Evolutionary conservation across 371 early-diverging fungal species (phyloP).

Genomic region (Parasitella parasitica): DNA sequence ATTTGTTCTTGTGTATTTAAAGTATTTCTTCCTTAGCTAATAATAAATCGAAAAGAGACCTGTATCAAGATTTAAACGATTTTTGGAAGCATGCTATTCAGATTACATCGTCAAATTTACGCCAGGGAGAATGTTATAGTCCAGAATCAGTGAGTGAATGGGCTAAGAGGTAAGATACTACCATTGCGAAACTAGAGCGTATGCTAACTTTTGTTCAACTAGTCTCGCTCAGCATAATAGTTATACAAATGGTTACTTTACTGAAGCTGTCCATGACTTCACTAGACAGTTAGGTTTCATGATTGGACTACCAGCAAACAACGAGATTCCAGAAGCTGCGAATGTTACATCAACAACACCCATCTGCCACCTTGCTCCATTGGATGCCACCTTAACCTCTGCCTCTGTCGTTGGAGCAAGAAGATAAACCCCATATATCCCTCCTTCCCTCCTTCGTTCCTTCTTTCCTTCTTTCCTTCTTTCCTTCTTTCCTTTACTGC

Average conservation of each 20-base stretch:
- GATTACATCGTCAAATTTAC: slow-evolving; percentile 68
- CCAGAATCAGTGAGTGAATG: slow-evolving; percentile 76
- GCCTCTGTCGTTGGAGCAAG: slow-evolving; percentile 41
- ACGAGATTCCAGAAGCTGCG: not conserved
- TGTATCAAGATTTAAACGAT: slow-evolving; percentile 72
- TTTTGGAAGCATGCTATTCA: slow-evolving; percentile 79
- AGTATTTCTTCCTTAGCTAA: slow-evolving; percentile 27
- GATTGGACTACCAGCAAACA: slow-evolving; percentile 47
- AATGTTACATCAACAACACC: slow-evolving; percentile 1
- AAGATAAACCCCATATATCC: slow-evolving; percentile 13
- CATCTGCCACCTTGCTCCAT: slow-evolving; percentile 29
- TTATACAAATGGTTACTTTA: slow-evolving; percentile 36
- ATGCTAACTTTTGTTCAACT: not conserved
- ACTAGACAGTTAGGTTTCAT: slow-evolving; percentile 66
- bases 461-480: not conserved
- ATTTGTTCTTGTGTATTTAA: not conserved
- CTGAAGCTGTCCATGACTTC: slow-evolving; percentile 69
- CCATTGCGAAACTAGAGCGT: not conserved
- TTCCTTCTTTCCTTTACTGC: no score
- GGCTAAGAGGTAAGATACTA: slow-evolving; percentile 60
- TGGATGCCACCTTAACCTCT: slow-evolving; percentile 25
- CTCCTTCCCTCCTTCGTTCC: not conserved
- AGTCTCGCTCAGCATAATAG: slow-evolving; percentile 62
- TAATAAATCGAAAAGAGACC: slow-evolving; percentile 63
- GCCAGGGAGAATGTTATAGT: slow-evolving; percentile 77